Base-by-base conservation (phyloP, 1,139 yeast genomes). In the Candida freyschussii region DNA sequence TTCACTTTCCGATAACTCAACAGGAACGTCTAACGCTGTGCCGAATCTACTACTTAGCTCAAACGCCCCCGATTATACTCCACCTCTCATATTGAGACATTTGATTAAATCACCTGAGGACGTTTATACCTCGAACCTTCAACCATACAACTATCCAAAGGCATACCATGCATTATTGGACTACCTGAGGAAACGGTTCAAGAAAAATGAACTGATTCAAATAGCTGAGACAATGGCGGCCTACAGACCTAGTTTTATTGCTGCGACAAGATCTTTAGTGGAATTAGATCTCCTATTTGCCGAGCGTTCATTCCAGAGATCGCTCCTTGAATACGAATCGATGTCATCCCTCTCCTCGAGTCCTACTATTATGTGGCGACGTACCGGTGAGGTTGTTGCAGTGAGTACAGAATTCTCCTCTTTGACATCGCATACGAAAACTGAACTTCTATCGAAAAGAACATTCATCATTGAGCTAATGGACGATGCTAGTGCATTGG, bases 401-500 rank as follows among this genome's bases (percentile, higher is more conserved):
- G 70, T 79, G 17, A 76, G 84, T 7, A 76, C 78, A 41, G 87
- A 80, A 47, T 67, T 80, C 47, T 67, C 78, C 13, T 71, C 77
- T 12, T 59, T 81, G 40, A 67, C 84, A n/a, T 81, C 83, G 4
- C 61, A 59, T 32, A 48, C 52, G 2, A 55, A 53, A 34, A 45
- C 55, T 7, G 59, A 53, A 25, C 39, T 61, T 9, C 29, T 60
- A 3, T 52, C 55, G 2, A 46, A 49, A 26, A 44, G 59, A 27
- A 76, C 76, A 32, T 85, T 86, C 52, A 82, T 87, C 13, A 86
- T 87, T 20, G 95, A 87, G 53, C 64, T 86, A 26, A 72, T 89
- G 69, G 95, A 86, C 56, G 95, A 86, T 56, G 69, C 75, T 42
- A 78, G 89, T 14, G 89, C 85, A 33, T 67, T 87, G 33, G 87